Evolutionary conservation across 1,139 yeast species (phyloP).

Genomic region (Scheffersomyces cryptocercus): DNA sequence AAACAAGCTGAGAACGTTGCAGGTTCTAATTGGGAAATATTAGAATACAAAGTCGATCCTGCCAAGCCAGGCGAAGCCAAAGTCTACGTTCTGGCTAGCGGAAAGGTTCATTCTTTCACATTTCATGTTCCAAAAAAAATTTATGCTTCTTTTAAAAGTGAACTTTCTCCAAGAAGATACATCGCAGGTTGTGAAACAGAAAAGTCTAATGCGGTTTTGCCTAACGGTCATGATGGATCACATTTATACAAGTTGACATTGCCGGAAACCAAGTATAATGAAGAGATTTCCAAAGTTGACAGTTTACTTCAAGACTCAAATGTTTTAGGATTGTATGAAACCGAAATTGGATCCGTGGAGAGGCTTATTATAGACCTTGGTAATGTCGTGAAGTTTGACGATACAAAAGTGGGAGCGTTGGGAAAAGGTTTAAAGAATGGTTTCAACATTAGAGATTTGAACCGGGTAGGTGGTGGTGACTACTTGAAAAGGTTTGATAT

Average conservation of each 20-base stretch:
- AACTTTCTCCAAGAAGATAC: constrained; percentile 42
- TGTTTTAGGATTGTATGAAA: constrained; percentile 75
- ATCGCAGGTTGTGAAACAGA: constrained; percentile 61
- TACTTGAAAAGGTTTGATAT: constrained; percentile 58
- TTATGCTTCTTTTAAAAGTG: constrained; percentile 65
- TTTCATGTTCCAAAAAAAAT: constrained; percentile 75
- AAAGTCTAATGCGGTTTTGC: constrained; percentile 60
- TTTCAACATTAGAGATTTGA: constrained; percentile 64
- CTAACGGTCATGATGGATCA: constrained; percentile 65
- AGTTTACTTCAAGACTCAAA: constrained; percentile 65
- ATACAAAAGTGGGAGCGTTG: constrained; percentile 73
- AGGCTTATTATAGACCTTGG: constrained; percentile 83
- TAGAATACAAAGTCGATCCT: constrained; percentile 66
- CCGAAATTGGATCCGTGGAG: constrained; percentile 65
- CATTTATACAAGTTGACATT: constrained; percentile 63
- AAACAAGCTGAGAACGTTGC: constrained; percentile 79
- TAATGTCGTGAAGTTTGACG: constrained; percentile 65
- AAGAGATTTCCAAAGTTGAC: constrained; percentile 58
- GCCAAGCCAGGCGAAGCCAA: constrained; percentile 71
- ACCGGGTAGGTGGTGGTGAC: constrained; percentile 42
- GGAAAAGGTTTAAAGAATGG: constrained; percentile 88
- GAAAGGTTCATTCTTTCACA: constrained; percentile 70
- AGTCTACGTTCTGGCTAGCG: constrained; percentile 69
- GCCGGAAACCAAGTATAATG: constrained; percentile 62
- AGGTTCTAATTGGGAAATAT: constrained; percentile 79